These are phyloP conservation scores for Coemansia aciculifera DNA, from an alignment of 192 early-diverging fungal genomes.

Conservation along the genomic window DNA sequence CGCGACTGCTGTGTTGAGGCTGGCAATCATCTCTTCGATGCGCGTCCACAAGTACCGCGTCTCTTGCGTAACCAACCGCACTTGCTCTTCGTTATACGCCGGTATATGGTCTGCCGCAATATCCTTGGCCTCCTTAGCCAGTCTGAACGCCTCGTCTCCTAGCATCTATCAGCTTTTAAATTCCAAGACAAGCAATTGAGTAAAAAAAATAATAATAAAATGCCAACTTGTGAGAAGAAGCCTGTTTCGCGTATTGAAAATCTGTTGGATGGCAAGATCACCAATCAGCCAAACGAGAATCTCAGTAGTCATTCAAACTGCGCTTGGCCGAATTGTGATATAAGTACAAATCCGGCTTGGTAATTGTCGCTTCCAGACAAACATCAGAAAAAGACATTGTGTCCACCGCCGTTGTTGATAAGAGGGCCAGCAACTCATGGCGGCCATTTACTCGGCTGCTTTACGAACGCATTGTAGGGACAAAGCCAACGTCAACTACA, in stretches of 20 bases:
- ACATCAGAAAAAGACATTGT: neutral
- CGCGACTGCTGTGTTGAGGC: slow-evolving; percentile 14
- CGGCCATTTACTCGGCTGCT: slow-evolving; percentile 14
- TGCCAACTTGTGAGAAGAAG: neutral
- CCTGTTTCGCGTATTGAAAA: neutral
- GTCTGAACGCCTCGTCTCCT: slow-evolving; percentile 76
- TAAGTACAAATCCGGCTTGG: neutral
- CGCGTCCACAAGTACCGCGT: slow-evolving; percentile 65
- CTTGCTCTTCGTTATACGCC: slow-evolving; percentile 79
- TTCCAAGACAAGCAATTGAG: neutral
- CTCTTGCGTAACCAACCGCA: slow-evolving; percentile 79
- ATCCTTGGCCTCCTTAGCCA: slow-evolving; percentile 80
- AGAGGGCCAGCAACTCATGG: neutral
- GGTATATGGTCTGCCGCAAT: slow-evolving; percentile 65
- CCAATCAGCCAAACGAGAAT: neutral
- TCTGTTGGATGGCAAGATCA: neutral
- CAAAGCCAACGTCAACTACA: neutral
- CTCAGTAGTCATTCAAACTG: neutral
- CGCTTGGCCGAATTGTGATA: neutral
- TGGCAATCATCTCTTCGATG: slow-evolving; percentile 49
- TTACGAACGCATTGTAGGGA: neutral
- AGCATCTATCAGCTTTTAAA: slow-evolving; percentile 52
- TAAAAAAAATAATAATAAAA: neutral
- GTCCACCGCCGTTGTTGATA: neutral
- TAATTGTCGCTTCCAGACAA: neutral